Evolutionary conservation across 192 early-diverging fungal genomes (phyloP).

Genomic region (Coemansia sp.): DNA sequence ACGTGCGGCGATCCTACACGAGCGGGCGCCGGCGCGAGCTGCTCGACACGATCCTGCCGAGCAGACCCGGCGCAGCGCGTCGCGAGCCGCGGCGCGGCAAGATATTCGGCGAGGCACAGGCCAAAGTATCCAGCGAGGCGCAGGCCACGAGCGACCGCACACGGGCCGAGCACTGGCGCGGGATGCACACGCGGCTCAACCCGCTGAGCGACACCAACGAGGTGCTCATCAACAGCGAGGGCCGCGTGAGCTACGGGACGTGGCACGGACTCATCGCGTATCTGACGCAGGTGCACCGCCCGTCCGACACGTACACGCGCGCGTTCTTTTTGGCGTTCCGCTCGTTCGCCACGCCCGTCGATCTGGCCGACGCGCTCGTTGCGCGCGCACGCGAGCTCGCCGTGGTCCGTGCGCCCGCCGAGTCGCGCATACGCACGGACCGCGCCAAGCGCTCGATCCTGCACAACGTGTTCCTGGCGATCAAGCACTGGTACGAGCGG

Average conservation of each 20-base stretch:
- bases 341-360: constrained; percentile 68
- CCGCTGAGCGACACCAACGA: constrained; percentile 5
- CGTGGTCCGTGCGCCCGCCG: constrained; percentile 11
- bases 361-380: constrained; percentile 63
- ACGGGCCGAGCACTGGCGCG: constrained; percentile 5
- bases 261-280: constrained; percentile 42
- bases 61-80: constrained; percentile 1
- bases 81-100: constrained; percentile 28
- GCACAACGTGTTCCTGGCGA: constrained; percentile 69
- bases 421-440: constrained; percentile 61
- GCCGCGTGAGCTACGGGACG: constrained; percentile 50
- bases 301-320: constrained; percentile 53
- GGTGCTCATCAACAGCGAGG: constrained; percentile 43
- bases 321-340: constrained; percentile 88
- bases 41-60: not conserved
- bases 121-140: constrained; percentile 30
- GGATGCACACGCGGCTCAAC: not conserved
- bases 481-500: constrained; percentile 80
- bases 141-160: not conserved
- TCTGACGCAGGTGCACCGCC: constrained; percentile 51
- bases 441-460: constrained; percentile 63
- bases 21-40: not conserved
- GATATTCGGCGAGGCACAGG: constrained; percentile 32
- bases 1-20: not conserved
- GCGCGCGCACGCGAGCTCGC: constrained; percentile 60